Percentiles rank a stretch among this genome's conserved stretches.
Conservation (phyloP, 768 basidiomycete genomes). For the Tricholoma matsutake region DNA sequence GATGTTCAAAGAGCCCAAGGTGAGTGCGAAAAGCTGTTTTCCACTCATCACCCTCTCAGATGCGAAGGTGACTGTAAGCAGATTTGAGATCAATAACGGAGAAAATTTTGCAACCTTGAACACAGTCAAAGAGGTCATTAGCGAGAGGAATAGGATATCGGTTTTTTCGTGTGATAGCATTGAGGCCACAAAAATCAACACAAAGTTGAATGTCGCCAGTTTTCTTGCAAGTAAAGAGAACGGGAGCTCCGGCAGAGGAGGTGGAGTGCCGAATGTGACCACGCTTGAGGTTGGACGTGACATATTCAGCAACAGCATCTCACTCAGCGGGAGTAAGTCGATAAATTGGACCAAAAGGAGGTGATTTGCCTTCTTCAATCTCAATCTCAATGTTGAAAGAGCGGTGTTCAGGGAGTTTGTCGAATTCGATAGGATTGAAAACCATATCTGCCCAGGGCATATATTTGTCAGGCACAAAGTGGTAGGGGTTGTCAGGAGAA, state of each 20-base stretch:
- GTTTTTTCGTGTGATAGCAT: conserved; percentile 18
- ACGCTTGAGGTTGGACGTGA: neutral
- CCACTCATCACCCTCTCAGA: conserved; percentile 38
- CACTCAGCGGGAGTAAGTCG: neutral
- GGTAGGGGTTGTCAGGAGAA: neutral
- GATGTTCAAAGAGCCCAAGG: conserved; percentile 31
- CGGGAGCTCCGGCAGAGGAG: conserved; percentile 19
- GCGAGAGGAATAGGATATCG: conserved; percentile 28
- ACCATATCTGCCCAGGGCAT: conserved; percentile 17
- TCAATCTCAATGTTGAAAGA: conserved; percentile 34
- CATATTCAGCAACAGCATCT: neutral
- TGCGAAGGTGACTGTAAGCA: conserved; percentile 35
- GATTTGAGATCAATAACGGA: conserved; percentile 32
- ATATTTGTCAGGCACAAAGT: conserved; percentile 20
- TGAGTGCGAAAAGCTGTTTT: conserved; percentile 42
- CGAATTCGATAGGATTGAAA: conserved; percentile 8
- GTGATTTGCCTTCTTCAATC: conserved; percentile 27
- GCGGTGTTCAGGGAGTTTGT: conserved; percentile 30
- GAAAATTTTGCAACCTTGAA: conserved; percentile 18
- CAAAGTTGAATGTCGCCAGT: conserved; percentile 31
- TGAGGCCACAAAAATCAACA: conserved; percentile 21
- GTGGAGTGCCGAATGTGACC: conserved; percentile 6
- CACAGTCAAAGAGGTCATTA: conserved; percentile 28
- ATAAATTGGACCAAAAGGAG: conserved; percentile 20
- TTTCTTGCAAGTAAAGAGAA: conserved; percentile 34